phyloP scores from a whole-genome alignment of 1,284 basidiomycete species.

The Testicularia cyperi region DNA sequence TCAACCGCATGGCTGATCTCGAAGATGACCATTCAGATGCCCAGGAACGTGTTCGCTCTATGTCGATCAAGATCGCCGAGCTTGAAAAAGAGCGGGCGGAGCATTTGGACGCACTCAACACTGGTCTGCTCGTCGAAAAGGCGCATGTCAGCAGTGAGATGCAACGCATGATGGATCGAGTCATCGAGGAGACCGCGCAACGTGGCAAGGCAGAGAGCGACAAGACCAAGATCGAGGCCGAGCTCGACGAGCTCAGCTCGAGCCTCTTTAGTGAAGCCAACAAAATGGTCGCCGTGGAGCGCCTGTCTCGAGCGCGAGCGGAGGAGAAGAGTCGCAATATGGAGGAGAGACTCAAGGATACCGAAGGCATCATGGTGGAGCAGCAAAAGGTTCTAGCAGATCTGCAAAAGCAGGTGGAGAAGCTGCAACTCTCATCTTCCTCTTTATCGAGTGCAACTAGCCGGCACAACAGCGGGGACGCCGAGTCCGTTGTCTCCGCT shows the following conservation, averaged over 20 bases:
- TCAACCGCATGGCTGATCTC: slow-evolving; percentile 86
- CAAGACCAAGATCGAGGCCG: slow-evolving; percentile 64
- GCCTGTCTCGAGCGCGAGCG: slow-evolving; percentile 72
- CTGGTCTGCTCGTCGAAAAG: slow-evolving; percentile 86
- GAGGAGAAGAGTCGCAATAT: slow-evolving; percentile 79
- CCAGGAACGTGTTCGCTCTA: slow-evolving; percentile 70
- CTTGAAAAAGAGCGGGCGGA: slow-evolving; percentile 64
- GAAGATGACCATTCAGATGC: slow-evolving; percentile 81
- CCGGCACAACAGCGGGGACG: slow-evolving; percentile 18
- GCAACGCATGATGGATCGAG: slow-evolving; percentile 86
- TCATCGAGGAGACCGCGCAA: slow-evolving; percentile 87
- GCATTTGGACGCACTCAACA: slow-evolving; percentile 63
- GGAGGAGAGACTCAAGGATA: slow-evolving; percentile 76
- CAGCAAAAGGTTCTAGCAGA: slow-evolving; percentile 67
- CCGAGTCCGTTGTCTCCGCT: slow-evolving; percentile 10
- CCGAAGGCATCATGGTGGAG: slow-evolving; percentile 68
- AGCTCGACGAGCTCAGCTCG: slow-evolving; percentile 86
- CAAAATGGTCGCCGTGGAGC: slow-evolving; percentile 75
- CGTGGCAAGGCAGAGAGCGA: slow-evolving; percentile 83
- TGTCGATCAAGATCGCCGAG: slow-evolving; percentile 62
- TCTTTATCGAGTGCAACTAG: too few relatives aligned
- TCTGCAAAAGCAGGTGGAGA: slow-evolving; percentile 83
- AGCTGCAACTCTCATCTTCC: slow-evolving; percentile 30
- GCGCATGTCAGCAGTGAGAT: slow-evolving; percentile 86
- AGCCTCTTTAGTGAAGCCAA: slow-evolving; percentile 64